A percentile compares a stretch with the other conserved stretches of the same genome.
These are phyloP conservation scores for Penicillium ucsense DNA, from an alignment of 495 filamentous ascomycete genomes.

Conservation along the genomic window DNA sequence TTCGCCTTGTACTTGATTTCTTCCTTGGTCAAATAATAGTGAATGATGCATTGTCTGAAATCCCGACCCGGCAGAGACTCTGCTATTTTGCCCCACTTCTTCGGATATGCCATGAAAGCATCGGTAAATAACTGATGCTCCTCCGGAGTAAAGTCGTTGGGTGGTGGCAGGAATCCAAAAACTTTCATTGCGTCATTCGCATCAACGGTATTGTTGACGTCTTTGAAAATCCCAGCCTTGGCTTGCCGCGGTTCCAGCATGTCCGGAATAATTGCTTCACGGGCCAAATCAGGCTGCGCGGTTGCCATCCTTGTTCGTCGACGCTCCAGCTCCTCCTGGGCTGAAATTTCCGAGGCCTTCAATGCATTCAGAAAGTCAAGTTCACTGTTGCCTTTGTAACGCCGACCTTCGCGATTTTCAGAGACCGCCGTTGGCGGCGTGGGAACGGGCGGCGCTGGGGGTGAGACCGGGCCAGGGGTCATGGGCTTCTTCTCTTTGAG, in stretches of 20 bases:
- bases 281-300: constrained; percentile 64
- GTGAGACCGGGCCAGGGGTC: constrained; percentile 43
- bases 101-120: constrained; percentile 69
- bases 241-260: constrained; percentile 53
- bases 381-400: constrained; percentile 59
- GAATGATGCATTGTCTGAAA: constrained; percentile 80
- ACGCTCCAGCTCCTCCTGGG: constrained; percentile 62
- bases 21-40: constrained; percentile 93
- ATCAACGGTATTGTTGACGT: constrained; percentile 62
- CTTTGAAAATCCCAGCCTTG: constrained; percentile 48
- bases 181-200: constrained; percentile 54
- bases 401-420: constrained; percentile 48
- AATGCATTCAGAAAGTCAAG: constrained; percentile 69
- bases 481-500: constrained; percentile 45
- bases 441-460: constrained; percentile 24
- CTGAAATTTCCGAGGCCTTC: constrained; percentile 65
- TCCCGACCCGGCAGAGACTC: constrained; percentile 59
- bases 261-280: constrained; percentile 75
- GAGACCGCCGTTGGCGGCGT: constrained; percentile 38
- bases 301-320: constrained; percentile 55
- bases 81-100: constrained; percentile 88
- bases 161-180: constrained; percentile 64
- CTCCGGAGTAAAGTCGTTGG: constrained; percentile 73
- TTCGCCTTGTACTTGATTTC: constrained; percentile 79
- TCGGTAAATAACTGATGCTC: constrained; percentile 73